Percentiles rank a stretch among this genome's conserved stretches.
Evolutionary conservation across 2,329 filamentous ascomycete species (phyloP).

Genomic region (Xenoacremonium recifei): DNA sequence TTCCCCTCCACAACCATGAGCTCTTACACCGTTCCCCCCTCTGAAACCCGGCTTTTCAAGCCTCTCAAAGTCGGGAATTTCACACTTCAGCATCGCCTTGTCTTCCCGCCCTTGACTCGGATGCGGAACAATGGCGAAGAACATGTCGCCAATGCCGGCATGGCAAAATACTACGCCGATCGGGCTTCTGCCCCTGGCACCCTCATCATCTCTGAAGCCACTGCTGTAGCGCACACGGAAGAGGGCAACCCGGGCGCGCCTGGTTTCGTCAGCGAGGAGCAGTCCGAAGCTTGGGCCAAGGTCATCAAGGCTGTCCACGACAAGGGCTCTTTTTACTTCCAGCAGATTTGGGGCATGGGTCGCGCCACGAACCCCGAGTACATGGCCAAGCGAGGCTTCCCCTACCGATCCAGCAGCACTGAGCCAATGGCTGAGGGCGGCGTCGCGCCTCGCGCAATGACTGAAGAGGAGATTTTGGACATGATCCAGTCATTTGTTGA

Average conservation of each 20-base stretch:
- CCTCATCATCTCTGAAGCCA: constrained; percentile 30
- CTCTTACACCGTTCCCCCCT: neutral
- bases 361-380: constrained; percentile 21
- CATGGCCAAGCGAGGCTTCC: constrained; percentile 19
- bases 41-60: constrained; percentile 22
- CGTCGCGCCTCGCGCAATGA: constrained; percentile 56
- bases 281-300: constrained; percentile 27
- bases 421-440: constrained; percentile 5
- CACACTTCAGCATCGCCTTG: constrained; percentile 21
- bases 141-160: constrained; percentile 27
- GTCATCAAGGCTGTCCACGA: constrained; percentile 27
- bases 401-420: constrained; percentile 26
- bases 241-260: constrained; percentile 30
- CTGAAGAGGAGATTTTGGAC: constrained; percentile 56
- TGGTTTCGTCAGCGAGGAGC: constrained; percentile 40
- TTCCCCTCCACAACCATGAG: constrained; percentile 1
- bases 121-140: constrained; percentile 44
- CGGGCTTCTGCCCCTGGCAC: constrained; percentile 44
- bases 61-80: constrained; percentile 18
- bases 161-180: constrained; percentile 29
- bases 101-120: constrained; percentile 40
- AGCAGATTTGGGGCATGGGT: constrained; percentile 23
- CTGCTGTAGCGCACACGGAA: constrained; percentile 22
- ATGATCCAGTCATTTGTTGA: constrained; percentile 56
- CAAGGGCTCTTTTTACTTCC: constrained; percentile 28